Evolutionary conservation across 306 rosid genomes (phyloP).

Genomic region (Sicyos baderoa): DNA sequence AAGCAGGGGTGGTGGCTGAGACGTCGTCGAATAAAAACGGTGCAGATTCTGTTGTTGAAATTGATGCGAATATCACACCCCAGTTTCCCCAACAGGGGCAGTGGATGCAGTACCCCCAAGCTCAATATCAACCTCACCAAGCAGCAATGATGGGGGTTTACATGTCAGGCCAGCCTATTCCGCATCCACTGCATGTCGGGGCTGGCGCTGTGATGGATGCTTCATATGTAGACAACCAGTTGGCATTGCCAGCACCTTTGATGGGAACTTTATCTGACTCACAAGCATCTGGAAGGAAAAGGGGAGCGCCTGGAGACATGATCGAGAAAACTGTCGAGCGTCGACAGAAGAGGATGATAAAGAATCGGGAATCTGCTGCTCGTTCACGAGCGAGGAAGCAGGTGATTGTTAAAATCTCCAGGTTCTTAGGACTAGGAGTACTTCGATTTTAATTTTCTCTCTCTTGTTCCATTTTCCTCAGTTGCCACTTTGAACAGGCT

Average conservation of each 20-base stretch:
- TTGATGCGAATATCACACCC: conserved; percentile 37
- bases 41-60: conserved; percentile 29
- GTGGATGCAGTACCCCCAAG: conserved; percentile 64
- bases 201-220: conserved; percentile 59
- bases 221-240: conserved; percentile 49
- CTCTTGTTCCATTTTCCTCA: background rate
- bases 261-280: conserved; percentile 60
- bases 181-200: conserved; percentile 55
- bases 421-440: background rate
- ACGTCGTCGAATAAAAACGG: conserved; percentile 36
- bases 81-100: conserved; percentile 59
- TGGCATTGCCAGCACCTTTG: conserved; percentile 54
- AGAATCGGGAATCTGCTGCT: conserved; percentile 96
- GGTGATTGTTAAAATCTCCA: conserved; percentile 27
- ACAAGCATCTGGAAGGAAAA: conserved; percentile 55
- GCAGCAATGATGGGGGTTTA: conserved; percentile 59
- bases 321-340: conserved; percentile 77
- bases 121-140: conserved; percentile 64
- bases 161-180: conserved; percentile 47
- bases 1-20: conserved; percentile 76
- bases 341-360: conserved; percentile 92
- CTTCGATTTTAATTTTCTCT: too few relatives aligned
- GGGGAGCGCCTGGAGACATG: conserved; percentile 54
- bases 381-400: conserved; percentile 98
- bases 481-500: conserved; percentile 45